phyloP scores from a whole-genome alignment of 352 stramenopile species.

The Globisporangium sylvaticum region DNA sequence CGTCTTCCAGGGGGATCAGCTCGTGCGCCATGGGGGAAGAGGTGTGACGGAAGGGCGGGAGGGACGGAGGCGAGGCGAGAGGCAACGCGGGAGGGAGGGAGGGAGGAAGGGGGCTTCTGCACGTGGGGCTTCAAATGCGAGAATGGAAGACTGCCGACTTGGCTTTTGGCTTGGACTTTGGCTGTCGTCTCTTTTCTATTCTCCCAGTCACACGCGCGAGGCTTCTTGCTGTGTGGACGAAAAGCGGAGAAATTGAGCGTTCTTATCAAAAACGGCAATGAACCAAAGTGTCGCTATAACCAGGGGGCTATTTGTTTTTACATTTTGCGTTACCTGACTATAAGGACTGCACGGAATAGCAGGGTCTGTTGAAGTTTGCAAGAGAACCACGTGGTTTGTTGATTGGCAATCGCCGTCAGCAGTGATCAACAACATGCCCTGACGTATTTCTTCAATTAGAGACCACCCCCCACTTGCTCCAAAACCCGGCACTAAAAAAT shows the following conservation, averaged over 20 bases:
- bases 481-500: too few species aligned
- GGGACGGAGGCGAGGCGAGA: neutral
- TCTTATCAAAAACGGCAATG: too few species aligned
- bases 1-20: slow-evolving; percentile 81
- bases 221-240: slow-evolving; percentile 10
- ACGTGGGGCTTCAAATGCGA: slow-evolving; percentile 6
- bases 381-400: neutral
- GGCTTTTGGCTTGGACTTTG: neutral
- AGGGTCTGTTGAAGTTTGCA: neutral
- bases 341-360: neutral
- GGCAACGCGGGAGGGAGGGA: neutral
- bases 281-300: too few species aligned
- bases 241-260: neutral
- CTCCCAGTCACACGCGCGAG: neutral
- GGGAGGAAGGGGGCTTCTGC: neutral
- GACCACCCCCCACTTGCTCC: too few species aligned
- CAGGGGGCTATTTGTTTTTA: too few species aligned
- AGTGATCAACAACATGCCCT: neutral
- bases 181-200: neutral
- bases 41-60: too few species aligned
- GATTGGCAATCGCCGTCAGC: neutral
- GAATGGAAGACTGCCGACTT: slow-evolving; percentile 1
- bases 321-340: neutral
- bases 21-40: slow-evolving; percentile 15
- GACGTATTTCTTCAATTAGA: too few species aligned